Percentiles rank a stretch among this genome's conserved stretches.
phyloP scores from a whole-genome alignment of 106 monocot genomes.

The Dioscorea zingiberensis region DNA sequence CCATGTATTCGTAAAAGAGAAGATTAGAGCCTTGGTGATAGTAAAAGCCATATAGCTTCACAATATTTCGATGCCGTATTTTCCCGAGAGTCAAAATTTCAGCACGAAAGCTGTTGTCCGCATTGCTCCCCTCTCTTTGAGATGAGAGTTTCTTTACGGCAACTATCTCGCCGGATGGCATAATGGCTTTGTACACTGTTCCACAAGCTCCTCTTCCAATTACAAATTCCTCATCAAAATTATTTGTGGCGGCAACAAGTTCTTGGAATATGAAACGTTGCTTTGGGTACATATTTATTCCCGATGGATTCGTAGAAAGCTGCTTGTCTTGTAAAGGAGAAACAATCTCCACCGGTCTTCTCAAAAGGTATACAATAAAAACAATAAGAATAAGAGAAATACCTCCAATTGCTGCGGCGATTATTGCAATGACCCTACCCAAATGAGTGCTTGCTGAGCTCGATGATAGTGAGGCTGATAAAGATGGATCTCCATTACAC shows the following conservation, averaged over 20 bases:
- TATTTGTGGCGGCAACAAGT: constrained; percentile 65
- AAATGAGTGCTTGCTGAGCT: constrained; percentile 16
- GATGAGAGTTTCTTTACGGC: constrained; percentile 88
- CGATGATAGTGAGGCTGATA: constrained; percentile 8
- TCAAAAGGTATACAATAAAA: constrained; percentile 53
- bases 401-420: constrained; percentile 65
- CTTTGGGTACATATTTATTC: constrained; percentile 44
- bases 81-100: constrained; percentile 93
- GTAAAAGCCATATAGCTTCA: constrained; percentile 87
- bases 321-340: constrained; percentile 63
- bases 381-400: constrained; percentile 77
- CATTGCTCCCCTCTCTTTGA: constrained; percentile 62
- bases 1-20: constrained; percentile 92
- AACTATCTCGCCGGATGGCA: constrained; percentile 55
- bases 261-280: constrained; percentile 63
- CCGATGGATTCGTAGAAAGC: constrained; percentile 30
- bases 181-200: constrained; percentile 72
- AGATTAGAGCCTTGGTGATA: constrained; percentile 78
- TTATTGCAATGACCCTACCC: constrained; percentile 58
- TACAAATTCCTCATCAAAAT: constrained; percentile 72
- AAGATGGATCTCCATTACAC: constrained; percentile 37
- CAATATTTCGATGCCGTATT: constrained; percentile 91
- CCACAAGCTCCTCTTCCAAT: constrained; percentile 93
- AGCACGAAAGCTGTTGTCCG: constrained; percentile 81
- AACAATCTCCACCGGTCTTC: constrained; percentile 55